phyloP scores from a whole-genome alignment of 1,284 basidiomycete genomes.

The Salmacisia buchloeana region DNA sequence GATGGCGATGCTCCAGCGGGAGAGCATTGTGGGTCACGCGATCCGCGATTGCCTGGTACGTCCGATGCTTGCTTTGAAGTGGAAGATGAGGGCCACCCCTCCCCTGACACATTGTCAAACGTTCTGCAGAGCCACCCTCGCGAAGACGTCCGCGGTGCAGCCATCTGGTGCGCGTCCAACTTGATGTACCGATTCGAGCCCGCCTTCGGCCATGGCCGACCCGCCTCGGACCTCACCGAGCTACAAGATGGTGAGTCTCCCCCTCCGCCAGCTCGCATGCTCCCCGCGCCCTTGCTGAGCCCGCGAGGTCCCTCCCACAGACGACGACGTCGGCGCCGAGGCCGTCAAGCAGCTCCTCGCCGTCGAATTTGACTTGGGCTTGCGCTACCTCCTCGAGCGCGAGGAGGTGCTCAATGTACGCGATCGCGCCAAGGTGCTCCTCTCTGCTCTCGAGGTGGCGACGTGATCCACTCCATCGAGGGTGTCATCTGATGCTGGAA shows the following conservation, averaged over 20 bases:
- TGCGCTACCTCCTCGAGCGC: constrained; percentile 18
- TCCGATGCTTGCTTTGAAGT: neutral
- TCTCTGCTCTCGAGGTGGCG: constrained; percentile 19
- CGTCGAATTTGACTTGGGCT: constrained; percentile 22
- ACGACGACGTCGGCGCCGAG: constrained; percentile 9
- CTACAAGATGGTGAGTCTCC: neutral
- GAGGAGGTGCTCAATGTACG: constrained; percentile 27
- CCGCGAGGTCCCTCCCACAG: neutral
- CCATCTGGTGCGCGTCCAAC: constrained; percentile 22
- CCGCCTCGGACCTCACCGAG: neutral
- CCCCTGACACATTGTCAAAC: neutral
- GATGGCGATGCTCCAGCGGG: constrained; percentile 21
- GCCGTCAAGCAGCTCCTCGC: constrained; percentile 18
- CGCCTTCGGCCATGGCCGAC: neutral
- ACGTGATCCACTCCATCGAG: neutral
- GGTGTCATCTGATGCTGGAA: neutral
- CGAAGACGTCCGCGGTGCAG: constrained; percentile 25
- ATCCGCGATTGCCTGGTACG: neutral
- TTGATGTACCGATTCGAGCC: constrained; percentile 16
- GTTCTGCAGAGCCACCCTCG: constrained; percentile 22
- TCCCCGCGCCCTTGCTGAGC: neutral
- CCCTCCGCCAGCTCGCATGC: neutral
- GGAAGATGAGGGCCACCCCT: neutral
- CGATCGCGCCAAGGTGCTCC: constrained; percentile 22
- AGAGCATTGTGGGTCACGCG: constrained; percentile 28